Conservation (phyloP, 1,284 basidiomycete genomes). For the Marasmius oreades region DNA sequence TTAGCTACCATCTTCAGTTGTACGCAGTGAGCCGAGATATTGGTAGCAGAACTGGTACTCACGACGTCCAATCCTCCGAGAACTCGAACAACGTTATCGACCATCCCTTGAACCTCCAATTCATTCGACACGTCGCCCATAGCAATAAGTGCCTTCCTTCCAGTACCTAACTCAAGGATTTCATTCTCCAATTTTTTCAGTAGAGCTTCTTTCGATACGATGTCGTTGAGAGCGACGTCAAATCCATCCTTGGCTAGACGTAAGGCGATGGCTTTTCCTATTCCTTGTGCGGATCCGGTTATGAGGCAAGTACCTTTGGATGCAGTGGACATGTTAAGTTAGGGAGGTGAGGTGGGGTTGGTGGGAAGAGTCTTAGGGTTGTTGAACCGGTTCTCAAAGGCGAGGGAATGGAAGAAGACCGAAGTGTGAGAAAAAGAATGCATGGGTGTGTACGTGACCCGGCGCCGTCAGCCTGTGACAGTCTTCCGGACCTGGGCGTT, state of each 20-base stretch:
- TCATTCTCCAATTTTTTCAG: slow-evolving; percentile 11
- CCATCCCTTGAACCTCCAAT: slow-evolving; percentile 23
- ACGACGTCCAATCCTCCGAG: slow-evolving; percentile 29
- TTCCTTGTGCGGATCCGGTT: slow-evolving; percentile 26
- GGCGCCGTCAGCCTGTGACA: too few relatives aligned
- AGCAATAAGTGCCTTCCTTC: slow-evolving; percentile 12
- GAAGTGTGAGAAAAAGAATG: too few relatives aligned
- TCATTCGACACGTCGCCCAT: slow-evolving; percentile 25
- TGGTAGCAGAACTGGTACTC: background rate
- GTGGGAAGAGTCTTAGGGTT: too few relatives aligned
- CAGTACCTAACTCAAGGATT: background rate
- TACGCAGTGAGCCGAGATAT: background rate
- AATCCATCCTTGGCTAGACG: slow-evolving; percentile 29
- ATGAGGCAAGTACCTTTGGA: too few relatives aligned
- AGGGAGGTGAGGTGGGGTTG: too few relatives aligned
- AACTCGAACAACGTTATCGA: slow-evolving; percentile 18
- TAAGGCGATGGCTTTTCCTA: slow-evolving; percentile 38
- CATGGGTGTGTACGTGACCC: too few relatives aligned
- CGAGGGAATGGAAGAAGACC: too few relatives aligned
- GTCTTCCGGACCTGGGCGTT: too few relatives aligned
- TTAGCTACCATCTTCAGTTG: slow-evolving; percentile 23
- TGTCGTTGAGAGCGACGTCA: slow-evolving; percentile 19
- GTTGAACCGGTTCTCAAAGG: too few relatives aligned
- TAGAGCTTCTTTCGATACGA: slow-evolving; percentile 13
- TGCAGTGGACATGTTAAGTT: too few relatives aligned